Evolutionary conservation across 805 yeast species (phyloP).

Genomic region (Metschnikowia lochheadii): DNA sequence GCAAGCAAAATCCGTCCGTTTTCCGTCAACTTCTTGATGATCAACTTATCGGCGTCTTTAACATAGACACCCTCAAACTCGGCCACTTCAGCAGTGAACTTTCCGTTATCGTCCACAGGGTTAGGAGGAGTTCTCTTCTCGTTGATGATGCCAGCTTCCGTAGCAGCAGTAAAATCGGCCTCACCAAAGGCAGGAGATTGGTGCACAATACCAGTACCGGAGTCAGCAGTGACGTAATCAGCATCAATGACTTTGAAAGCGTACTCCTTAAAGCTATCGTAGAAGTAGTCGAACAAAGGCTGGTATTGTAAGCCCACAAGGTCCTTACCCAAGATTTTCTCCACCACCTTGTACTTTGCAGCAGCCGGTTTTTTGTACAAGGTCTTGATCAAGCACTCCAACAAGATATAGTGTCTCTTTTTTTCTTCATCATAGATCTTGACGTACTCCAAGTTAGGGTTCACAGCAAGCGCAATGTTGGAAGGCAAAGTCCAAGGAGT

Average conservation of each 20-base stretch:
- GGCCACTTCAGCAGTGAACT: conserved; percentile 68
- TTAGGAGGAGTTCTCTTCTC: conserved; percentile 77
- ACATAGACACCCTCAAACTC: conserved; percentile 82
- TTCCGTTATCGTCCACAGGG: conserved; percentile 93
- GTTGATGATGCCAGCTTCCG: conserved; percentile 66
- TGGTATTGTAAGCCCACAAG: conserved; percentile 74
- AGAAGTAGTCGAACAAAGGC: conserved; percentile 81
- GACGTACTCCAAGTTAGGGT: conserved; percentile 86
- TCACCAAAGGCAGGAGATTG: conserved; percentile 99
- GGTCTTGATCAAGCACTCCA: conserved; percentile 77
- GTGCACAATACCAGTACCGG: conserved; percentile 99
- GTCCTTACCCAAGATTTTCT: conserved; percentile 72
- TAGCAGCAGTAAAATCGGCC: conserved; percentile 86
- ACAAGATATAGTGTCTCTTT: conserved; percentile 72
- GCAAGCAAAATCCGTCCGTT: conserved; percentile 70
- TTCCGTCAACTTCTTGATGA: conserved; percentile 79
- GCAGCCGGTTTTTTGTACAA: conserved; percentile 92
- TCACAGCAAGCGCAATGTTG: conserved; percentile 85
- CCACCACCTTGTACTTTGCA: conserved; percentile 82
- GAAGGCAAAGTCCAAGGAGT: conserved; percentile 99
- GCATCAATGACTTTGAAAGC: conserved; percentile 83
- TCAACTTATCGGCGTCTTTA: conserved; percentile 90
- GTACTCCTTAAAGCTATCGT: conserved; percentile 65
- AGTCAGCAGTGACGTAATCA: conserved; percentile 83
- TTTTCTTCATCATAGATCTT: conserved; percentile 89